Base-by-base conservation (phyloP, 164 flowering plant species). In the Chimonanthus salicifolius region DNA sequence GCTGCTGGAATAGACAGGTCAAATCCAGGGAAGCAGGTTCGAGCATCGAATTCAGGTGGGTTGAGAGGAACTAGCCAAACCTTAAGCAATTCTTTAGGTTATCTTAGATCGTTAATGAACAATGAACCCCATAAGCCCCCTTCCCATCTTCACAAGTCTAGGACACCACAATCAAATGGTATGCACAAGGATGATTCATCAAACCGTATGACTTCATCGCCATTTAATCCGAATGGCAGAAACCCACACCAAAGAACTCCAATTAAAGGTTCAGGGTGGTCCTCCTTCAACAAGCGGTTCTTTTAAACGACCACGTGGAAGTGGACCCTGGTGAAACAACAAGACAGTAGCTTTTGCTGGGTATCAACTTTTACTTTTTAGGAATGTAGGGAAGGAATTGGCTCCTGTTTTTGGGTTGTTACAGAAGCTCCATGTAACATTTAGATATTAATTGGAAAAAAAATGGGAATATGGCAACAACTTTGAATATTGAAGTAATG, bases 291-390 rank as follows among this genome's bases (percentile, higher is more conserved):
- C 73, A 45, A 74, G 79, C 18, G 78, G 68, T 69, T 74, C 80
- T 67, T 74, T 67, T 45, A 87, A 85, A 76, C 80, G 87, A 69
- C 82, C 43, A 18, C 86, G 85, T 15, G 86, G 86, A 16, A 78
- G 77, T 45, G 78, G 84, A 16, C 70, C 70, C n/a, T n/a, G 67
- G 46, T 71, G 43, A 48, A 58, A 68, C 33, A 9, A 18, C 9
- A 8, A 33, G 33, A 33, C 2, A 20, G 13, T 4, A 54, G 7
- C 4, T 54, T 68, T 69, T 10, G 7, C n/a, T 54, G 60, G 11
- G 15, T 54, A 13, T 9, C 15, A 16, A 33, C 60, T 16, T 54
- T 16, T 3, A 54, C 60, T 54, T 54, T 54, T 13, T 54, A 16
- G 58, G 13, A 4, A 54, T 10, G 60, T 13, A 13, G 4, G 60